A percentile compares a stretch with the other conserved stretches of the same genome.
Conservation (phyloP, 768 basidiomycete species). For the Cyclocybe aegerita region DNA sequence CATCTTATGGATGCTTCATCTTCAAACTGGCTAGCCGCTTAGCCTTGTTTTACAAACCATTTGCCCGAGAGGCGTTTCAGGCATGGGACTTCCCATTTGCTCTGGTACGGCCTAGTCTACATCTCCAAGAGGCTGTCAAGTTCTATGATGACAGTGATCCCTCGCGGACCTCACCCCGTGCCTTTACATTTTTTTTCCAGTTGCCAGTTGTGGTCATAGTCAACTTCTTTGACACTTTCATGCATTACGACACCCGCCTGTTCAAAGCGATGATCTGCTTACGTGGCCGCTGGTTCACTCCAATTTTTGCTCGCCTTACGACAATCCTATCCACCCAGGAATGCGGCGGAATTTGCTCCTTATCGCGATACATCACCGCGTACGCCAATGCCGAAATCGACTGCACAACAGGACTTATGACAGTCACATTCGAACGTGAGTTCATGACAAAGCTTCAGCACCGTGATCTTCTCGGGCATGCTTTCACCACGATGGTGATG, state of each 20-base stretch:
- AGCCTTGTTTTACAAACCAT: slow-evolving; percentile 7
- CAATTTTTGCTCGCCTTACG: slow-evolving; percentile 1
- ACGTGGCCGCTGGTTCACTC: slow-evolving; percentile 1
- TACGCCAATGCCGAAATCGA: slow-evolving; percentile 10
- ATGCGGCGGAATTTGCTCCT: slow-evolving; percentile 6
- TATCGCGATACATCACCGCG: background rate
- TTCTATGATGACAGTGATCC: background rate
- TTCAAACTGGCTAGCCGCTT: slow-evolving; percentile 9
- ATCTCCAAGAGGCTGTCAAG: background rate
- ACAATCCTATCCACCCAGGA: slow-evolving; percentile 7
- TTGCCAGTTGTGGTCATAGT: background rate
- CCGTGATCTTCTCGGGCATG: slow-evolving; percentile 7
- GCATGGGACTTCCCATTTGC: background rate
- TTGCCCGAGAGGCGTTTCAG: slow-evolving; percentile 8
- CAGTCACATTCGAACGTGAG: slow-evolving; percentile 2
- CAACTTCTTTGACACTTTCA: background rate
- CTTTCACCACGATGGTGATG: slow-evolving; percentile 5
- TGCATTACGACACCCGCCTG: background rate
- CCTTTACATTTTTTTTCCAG: background rate
- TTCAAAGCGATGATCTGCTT: background rate
- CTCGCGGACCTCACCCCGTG: background rate
- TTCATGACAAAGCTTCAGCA: background rate
- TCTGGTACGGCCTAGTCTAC: background rate
- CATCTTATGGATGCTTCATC: slow-evolving; percentile 4
- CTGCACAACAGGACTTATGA: slow-evolving; percentile 5